These are phyloP conservation scores for Lactuca saligna DNA, from an alignment of 129 eudicot genomes.

Conservation along the genomic window DNA sequence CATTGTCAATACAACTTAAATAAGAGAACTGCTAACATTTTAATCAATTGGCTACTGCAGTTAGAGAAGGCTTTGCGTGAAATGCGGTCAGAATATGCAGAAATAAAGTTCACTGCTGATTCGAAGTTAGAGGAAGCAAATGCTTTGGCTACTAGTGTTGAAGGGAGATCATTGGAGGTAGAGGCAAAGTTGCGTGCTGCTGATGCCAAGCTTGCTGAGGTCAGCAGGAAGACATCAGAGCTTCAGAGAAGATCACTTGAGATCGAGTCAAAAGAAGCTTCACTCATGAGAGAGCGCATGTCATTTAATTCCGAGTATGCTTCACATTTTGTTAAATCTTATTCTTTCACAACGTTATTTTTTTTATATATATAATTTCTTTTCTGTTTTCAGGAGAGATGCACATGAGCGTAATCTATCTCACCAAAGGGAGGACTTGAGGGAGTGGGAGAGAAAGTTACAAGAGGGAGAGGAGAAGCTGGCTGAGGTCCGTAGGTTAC, in stretches of 20 bases:
- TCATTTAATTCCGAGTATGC: slow-evolving; percentile 81
- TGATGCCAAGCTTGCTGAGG: slow-evolving; percentile 97
- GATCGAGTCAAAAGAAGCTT: slow-evolving; percentile 70
- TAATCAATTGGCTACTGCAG: slow-evolving; percentile 47
- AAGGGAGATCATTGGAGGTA: slow-evolving; percentile 85
- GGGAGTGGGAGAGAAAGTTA: slow-evolving; percentile 90
- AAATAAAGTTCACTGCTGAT: slow-evolving; percentile 88
- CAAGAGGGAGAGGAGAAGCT: slow-evolving; percentile 89
- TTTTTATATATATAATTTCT: neutral
- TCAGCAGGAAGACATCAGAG: slow-evolving; percentile 87
- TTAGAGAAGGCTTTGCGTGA: slow-evolving; percentile 89
- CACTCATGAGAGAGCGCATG: slow-evolving; percentile 76
- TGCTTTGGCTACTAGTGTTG: slow-evolving; percentile 68
- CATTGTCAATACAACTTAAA: slow-evolving; percentile 4
- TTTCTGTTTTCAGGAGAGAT: slow-evolving; percentile 59
- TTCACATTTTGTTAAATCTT: slow-evolving; percentile 9
- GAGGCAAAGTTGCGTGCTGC: slow-evolving; percentile 82
- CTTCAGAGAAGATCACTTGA: slow-evolving; percentile 72
- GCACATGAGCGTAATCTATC: slow-evolving; percentile 55
- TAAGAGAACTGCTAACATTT: neutral
- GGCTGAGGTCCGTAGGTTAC: slow-evolving; percentile 77
- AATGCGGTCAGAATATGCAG: slow-evolving; percentile 93
- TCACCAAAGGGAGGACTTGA: slow-evolving; percentile 82
- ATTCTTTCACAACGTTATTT: neutral
- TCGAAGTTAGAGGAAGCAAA: slow-evolving; percentile 89